These are phyloP conservation scores for Polytrichum formosum DNA, from an alignment of 225 moss, liverwort and hornwort species.

Conservation along the genomic window DNA sequence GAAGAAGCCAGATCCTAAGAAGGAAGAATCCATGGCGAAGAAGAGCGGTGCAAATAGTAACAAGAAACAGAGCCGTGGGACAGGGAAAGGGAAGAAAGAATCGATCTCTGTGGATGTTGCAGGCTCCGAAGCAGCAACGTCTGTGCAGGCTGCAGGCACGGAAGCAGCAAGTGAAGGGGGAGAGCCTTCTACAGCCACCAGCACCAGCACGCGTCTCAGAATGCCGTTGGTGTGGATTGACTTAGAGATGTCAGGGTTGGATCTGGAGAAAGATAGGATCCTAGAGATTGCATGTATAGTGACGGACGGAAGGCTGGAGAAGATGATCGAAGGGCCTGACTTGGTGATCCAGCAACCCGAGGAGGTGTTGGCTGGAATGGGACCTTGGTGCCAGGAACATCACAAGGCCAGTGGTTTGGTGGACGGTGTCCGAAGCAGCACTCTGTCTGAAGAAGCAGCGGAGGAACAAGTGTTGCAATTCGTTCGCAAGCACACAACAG, in stretches of 20 bases:
- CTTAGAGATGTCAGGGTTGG: conserved; percentile 72
- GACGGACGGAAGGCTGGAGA: conserved; percentile 81
- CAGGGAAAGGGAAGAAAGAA: conserved; percentile 17
- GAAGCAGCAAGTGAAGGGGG: conserved; percentile 2
- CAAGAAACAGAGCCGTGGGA: conserved; percentile 14
- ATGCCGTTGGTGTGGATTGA: conserved; percentile 73
- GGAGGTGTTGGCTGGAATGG: conserved; percentile 72
- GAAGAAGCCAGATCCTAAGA: neutral
- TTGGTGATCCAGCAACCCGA: conserved; percentile 83
- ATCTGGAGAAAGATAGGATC: conserved; percentile 69
- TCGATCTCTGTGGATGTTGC: neutral
- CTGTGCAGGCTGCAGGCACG: neutral
- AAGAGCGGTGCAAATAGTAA: conserved; percentile 13
- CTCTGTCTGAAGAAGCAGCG: conserved; percentile 55
- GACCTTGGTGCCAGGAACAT: conserved; percentile 84
- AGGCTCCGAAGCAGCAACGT: neutral
- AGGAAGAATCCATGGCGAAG: neutral
- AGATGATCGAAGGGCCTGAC: conserved; percentile 78
- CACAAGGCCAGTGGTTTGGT: conserved; percentile 80
- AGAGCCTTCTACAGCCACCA: too few species aligned
- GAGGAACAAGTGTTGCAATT: conserved; percentile 82
- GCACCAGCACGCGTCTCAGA: conserved; percentile 22
- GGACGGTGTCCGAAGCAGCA: conserved; percentile 64
- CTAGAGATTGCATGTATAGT: conserved; percentile 91
- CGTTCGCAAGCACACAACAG: conserved; percentile 63